Base-by-base conservation (phyloP, 176 grass and related monocot species). In the Ensete glaucum region DNA sequence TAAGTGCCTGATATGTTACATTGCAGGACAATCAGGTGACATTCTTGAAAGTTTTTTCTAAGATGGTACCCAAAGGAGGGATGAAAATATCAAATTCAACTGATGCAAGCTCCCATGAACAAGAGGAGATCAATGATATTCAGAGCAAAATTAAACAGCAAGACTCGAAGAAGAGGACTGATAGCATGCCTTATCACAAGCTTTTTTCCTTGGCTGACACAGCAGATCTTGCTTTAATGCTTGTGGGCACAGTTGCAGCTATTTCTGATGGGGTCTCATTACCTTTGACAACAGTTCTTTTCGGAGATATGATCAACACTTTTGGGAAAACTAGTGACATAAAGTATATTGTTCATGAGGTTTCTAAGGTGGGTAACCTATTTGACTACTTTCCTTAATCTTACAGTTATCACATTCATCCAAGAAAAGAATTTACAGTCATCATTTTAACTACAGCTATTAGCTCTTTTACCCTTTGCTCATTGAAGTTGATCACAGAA, bases 271-370 rank as follows among this genome's bases (percentile, higher is more conserved):
- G 73, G 10, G 23, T 75, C 54, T 19, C 73, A 11, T 58, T 75
- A 75, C 73, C 73, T 20, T 34, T 75, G 23, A 56, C 54, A 58
- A 75, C 73, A 48, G 16, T 75, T 57, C 25, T 75, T 19, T 75
- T 75, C 49, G 73, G 73, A 34, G 53, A 75, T 29, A 56, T 59
- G 54, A 59, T 75, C 23, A 59, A 75, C 34, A 24, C 54, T 34
- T 43, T 75, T 27, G 73, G 73, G 13, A 75, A 29, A 54, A 57
- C 25, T 43, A 58, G 3, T 21, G 16, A 43, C 34, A 29, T 17
- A 58, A 8, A 19, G 19, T 43, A 9, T 59, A 54, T 75, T 53
- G 54, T 53, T 75, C 54, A 60, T 59, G 73, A 57, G 48, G 54
- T 75, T 58, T 57, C 54, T 17, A 75, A 75, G 73, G 73, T 75